Evolutionary conservation across 257 asterid genomes (phyloP).

Genomic region (Fraxinus americana): DNA sequence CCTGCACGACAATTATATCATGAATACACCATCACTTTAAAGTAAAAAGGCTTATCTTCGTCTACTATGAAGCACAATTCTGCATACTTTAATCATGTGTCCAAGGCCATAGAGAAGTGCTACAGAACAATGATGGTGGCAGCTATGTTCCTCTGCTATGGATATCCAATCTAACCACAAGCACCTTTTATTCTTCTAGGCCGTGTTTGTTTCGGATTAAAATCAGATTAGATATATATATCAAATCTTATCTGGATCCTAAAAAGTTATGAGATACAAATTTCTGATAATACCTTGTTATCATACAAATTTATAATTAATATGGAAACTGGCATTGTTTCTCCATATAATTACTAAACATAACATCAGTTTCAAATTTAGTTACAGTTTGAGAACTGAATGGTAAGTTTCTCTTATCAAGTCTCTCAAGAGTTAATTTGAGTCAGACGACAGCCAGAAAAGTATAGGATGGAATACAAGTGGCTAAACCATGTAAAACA

Average conservation of each 20-base stretch:
- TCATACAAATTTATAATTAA: no score
- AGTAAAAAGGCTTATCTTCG: neutral
- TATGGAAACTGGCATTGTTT: no score
- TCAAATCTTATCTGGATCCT: no score
- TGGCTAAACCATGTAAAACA: neutral
- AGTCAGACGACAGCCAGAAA: neutral
- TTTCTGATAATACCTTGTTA: neutral
- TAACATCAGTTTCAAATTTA: no score
- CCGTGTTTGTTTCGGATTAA: no score
- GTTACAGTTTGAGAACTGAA: no score
- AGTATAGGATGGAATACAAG: neutral
- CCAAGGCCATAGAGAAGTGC: neutral
- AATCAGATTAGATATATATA: no score
- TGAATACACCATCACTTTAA: neutral
- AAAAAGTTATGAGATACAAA: neutral
- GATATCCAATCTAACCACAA: neutral
- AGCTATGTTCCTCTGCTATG: neutral
- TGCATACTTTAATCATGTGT: neutral
- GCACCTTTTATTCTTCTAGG: neutral
- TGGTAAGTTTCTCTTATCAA: no score
- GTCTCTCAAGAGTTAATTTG: no score
- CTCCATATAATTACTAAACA: no score
- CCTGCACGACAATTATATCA: conserved; percentile 47
- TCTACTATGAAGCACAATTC: neutral
- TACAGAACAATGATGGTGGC: neutral